Base-by-base conservation (phyloP, 163 green algal genomes). In the Coccomyxa subellipsoidea region DNA sequence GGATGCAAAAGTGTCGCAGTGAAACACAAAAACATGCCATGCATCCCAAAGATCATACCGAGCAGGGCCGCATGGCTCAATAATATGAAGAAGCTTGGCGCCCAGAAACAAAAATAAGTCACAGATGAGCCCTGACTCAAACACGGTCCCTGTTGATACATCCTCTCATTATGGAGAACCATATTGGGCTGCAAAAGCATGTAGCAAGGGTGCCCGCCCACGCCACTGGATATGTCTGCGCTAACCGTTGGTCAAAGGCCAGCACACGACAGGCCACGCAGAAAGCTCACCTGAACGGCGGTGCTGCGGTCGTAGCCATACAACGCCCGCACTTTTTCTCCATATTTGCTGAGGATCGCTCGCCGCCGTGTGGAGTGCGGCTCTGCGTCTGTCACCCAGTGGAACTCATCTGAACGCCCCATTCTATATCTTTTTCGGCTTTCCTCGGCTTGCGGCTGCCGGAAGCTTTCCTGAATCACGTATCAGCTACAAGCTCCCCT, bases 221-320 rank as follows among this genome's bases (percentile, higher is more conserved):
- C 38, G 10, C 38, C n/a, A 72, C 12, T 34, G 40, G 3, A 35
- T 21, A 8, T 4, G 29, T 34, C 70, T 9, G 31, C 70, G 34
- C 18, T 38, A 77, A 39, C 32, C 70, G 32, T 38, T 40, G 70
- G 70, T 77, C 70, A 40, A 38, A 77, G n/a, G 32, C 70, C 32
- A 77, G n/a, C n/a, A 34, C 66, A 73, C 29, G n/a, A 73, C n/a
- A 73, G 66, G 66, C 66, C 29, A 73, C 31, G 70, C 27, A 31
- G 32, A 31, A 31, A 31, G 35, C 69, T 18, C 73, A 91, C 89
- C 88, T 91, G 85, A 31, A 76, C 85, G 29, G 89, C 89, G 27
- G 90, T 93, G 18, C 70, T 81, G 39, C 86, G 79, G 81, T 94
- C 90, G 78, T 90, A 89, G 32, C 89, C 89, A 54, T 94, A 94